Percentiles rank a stretch among this genome's conserved stretches.
Evolutionary conservation across 192 early-diverging fungal species (phyloP).

Genomic region (Funneliformis mosseae): DNA sequence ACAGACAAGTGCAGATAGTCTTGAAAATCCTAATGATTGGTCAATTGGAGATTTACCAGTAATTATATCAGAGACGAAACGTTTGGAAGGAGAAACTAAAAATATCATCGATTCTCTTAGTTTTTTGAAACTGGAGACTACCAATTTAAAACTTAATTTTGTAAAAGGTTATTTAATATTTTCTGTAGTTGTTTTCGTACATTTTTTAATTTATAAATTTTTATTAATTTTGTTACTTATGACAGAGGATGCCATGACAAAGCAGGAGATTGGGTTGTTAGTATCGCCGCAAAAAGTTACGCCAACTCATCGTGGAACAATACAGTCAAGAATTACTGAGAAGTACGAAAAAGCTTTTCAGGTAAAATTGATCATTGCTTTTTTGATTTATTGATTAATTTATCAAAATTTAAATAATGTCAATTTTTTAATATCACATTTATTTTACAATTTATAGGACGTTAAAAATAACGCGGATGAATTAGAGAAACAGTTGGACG

Average conservation of each 20-base stretch:
- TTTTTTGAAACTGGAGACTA: not conserved
- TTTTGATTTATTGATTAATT: no score
- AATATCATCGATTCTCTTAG: not conserved
- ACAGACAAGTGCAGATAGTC: not conserved
- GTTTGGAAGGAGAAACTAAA: not conserved
- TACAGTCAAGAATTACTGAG: slow-evolving; percentile 2
- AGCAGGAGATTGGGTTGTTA: not conserved
- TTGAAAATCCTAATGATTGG: not conserved
- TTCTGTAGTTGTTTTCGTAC: not conserved
- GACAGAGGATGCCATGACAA: not conserved
- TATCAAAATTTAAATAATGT: no score
- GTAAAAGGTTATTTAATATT: slow-evolving; percentile 4
- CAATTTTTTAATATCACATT: not conserved
- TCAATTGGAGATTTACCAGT: slow-evolving; percentile 18
- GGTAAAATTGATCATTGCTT: not conserved
- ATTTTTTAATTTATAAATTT: not conserved
- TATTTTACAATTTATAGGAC: slow-evolving; percentile 6
- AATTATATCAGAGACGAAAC: not conserved
- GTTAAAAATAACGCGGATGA: slow-evolving; percentile 1
- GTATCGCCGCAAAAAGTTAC: not conserved
- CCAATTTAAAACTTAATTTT: not conserved
- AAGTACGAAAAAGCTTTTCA: not conserved
- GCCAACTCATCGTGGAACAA: not conserved
- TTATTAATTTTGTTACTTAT: not conserved
- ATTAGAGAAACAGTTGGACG: slow-evolving; percentile 19